Percentiles rank a stretch among this genome's conserved stretches.
These are phyloP conservation scores for Cornus suecica DNA, from an alignment of 148 eudicot genomes.

Conservation along the genomic window DNA sequence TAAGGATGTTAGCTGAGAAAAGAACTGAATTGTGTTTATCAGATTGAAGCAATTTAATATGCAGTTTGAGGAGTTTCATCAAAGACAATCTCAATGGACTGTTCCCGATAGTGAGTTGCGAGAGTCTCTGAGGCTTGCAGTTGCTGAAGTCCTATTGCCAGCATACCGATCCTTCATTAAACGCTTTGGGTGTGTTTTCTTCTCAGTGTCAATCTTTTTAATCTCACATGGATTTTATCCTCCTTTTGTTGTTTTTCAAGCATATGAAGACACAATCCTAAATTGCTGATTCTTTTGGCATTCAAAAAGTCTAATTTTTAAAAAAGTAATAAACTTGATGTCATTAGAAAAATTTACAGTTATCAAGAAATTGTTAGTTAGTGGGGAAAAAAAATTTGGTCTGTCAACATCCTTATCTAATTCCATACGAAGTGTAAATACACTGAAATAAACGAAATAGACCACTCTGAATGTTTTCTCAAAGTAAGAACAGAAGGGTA, in stretches of 20 bases:
- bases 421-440: not conserved
- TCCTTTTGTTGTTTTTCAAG: not conserved
- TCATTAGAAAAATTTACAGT: not conserved
- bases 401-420: not conserved
- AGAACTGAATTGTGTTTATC: conserved; percentile 10
- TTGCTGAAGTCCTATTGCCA: conserved; percentile 93
- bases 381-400: not conserved
- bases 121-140: conserved; percentile 89
- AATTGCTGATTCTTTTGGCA: not conserved
- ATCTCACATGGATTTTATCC: too few species aligned
- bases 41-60: conserved; percentile 82
- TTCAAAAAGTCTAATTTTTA: too few species aligned
- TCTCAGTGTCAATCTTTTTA: not conserved
- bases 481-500: not conserved
- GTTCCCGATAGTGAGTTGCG: conserved; percentile 96
- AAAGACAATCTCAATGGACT: conserved; percentile 97
- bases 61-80: conserved; percentile 98
- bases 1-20: not conserved
- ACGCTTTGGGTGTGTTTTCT: conserved; percentile 74
- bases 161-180: conserved; percentile 95
- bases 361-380: not conserved
- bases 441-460: not conserved
- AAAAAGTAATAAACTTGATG: not conserved
- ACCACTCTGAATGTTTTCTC: not conserved
- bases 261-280: not conserved